A percentile compares a stretch with the other conserved stretches of the same genome.
Conservation (phyloP, 208 protist species). For the Eutreptiella sp. region DNA sequence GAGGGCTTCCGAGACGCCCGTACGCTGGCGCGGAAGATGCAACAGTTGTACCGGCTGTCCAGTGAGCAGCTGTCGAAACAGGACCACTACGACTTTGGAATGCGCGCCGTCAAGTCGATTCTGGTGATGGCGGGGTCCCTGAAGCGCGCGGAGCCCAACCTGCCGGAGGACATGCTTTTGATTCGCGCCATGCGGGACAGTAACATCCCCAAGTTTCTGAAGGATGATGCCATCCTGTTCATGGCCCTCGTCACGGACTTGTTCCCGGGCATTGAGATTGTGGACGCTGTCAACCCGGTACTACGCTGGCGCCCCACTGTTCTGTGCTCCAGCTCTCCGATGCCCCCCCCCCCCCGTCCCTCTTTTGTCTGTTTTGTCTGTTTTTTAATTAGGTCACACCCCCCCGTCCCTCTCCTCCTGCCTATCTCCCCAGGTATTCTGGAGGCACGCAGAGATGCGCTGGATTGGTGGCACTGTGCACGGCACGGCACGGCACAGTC, state of each 20-base stretch:
- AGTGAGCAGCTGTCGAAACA: slow-evolving; percentile 91
- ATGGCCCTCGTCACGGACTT: slow-evolving; percentile 84
- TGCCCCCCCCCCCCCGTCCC: too few relatives aligned
- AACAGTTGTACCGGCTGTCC: slow-evolving; percentile 90
- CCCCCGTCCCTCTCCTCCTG: slow-evolving; percentile 39
- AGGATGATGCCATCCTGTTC: slow-evolving; percentile 86
- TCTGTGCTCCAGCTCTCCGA: too few relatives aligned
- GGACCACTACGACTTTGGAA: slow-evolving; percentile 93
- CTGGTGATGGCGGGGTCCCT: slow-evolving; percentile 84
- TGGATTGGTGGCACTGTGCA: too few relatives aligned
- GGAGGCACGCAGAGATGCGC: too few relatives aligned
- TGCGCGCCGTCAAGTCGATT: slow-evolving; percentile 91
- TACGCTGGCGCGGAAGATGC: slow-evolving; percentile 87
- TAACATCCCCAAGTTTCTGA: slow-evolving; percentile 87
- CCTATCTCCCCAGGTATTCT: too few relatives aligned
- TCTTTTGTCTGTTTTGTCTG: too few relatives aligned
- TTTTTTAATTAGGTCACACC: too few relatives aligned
- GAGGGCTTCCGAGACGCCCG: slow-evolving; percentile 92
- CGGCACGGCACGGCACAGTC: too few relatives aligned
- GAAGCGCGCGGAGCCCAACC: slow-evolving; percentile 74
- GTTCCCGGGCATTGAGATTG: slow-evolving; percentile 75
- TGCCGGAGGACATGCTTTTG: slow-evolving; percentile 86
- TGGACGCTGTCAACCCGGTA: slow-evolving; percentile 63
- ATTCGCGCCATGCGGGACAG: slow-evolving; percentile 85
- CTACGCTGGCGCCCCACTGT: too few relatives aligned